Evolutionary conservation across 257 asterid genomes (phyloP).

Genomic region (Salvia hispanica): DNA sequence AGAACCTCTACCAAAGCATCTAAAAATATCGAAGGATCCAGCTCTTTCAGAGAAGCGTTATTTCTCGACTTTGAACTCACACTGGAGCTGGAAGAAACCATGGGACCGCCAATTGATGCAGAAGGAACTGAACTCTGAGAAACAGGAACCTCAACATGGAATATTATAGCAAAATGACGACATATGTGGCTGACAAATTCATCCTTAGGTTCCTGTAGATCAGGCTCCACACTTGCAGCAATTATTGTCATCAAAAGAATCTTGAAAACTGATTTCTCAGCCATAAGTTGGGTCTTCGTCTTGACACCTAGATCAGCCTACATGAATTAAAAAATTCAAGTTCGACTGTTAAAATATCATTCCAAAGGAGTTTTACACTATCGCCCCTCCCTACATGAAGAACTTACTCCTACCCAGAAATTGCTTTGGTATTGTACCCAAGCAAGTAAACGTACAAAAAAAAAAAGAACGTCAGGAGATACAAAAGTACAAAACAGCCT

Average conservation of each 20-base stretch:
- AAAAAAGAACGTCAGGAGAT: background rate
- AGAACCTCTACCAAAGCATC: slow-evolving; percentile 96
- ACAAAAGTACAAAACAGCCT: slow-evolving; percentile 8
- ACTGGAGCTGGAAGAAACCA: slow-evolving; percentile 56
- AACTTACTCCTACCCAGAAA: slow-evolving; percentile 20
- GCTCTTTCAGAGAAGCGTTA: slow-evolving; percentile 80
- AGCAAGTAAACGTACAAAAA: slow-evolving; percentile 5
- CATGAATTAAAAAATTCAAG: slow-evolving; percentile 37
- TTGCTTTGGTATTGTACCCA: slow-evolving; percentile 15
- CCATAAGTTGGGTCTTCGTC: slow-evolving; percentile 99
- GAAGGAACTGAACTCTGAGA: slow-evolving; percentile 49
- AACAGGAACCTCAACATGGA: slow-evolving; percentile 76
- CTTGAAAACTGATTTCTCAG: slow-evolving; percentile 95
- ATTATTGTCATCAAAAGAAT: slow-evolving; percentile 88
- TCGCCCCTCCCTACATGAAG: background rate
- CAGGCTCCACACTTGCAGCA: slow-evolving; percentile 94
- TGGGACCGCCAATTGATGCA: slow-evolving; percentile 60
- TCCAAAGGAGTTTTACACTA: slow-evolving; percentile 6
- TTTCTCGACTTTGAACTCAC: slow-evolving; percentile 60
- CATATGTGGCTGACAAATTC: slow-evolving; percentile 75
- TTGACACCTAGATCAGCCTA: slow-evolving; percentile 99
- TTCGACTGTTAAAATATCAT: slow-evolving; percentile 15
- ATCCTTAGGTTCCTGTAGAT: slow-evolving; percentile 75
- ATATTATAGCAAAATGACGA: slow-evolving; percentile 94
- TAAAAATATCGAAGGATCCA: slow-evolving; percentile 91